Percentiles rank a stretch among this genome's conserved stretches.
Evolutionary conservation across 768 basidiomycete genomes (phyloP).

Genomic region (Leccinum aurantiacum): DNA sequence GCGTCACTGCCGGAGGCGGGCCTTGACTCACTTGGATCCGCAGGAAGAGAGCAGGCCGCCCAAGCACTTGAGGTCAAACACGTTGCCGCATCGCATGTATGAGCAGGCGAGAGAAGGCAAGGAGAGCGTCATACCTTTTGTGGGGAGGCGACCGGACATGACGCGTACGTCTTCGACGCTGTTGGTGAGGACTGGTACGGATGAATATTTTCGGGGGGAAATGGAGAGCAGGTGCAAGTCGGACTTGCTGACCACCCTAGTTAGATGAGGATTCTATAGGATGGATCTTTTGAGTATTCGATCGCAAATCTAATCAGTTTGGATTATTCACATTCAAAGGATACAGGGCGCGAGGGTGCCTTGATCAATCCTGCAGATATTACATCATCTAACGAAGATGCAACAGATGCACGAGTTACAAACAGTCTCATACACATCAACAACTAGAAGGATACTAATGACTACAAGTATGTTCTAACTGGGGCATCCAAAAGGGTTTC

Average conservation of each 20-base stretch:
- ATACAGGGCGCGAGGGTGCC: too few relatives aligned
- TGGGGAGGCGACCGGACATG: constrained; percentile 23
- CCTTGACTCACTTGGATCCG: constrained; percentile 1
- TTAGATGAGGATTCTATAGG: too few relatives aligned
- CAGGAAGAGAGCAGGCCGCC: constrained; percentile 26
- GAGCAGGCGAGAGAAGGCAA: constrained; percentile 36
- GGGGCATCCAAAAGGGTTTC: too few relatives aligned
- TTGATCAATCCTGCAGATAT: too few relatives aligned
- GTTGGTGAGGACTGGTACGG: constrained; percentile 10
- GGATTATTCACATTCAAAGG: too few relatives aligned
- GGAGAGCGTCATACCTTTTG: constrained; percentile 24
- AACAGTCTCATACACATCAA: too few relatives aligned
- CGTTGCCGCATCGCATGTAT: constrained; percentile 46
- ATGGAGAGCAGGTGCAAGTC: constrained; percentile 4
- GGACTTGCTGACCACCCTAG: constrained; percentile 5
- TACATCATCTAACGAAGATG: too few relatives aligned
- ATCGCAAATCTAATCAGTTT: too few relatives aligned
- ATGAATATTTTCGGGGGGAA: background rate
- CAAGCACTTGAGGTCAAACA: constrained; percentile 22
- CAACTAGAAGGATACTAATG: too few relatives aligned
- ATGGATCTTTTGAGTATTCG: too few relatives aligned
- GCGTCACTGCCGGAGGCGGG: constrained; percentile 18
- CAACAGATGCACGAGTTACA: too few relatives aligned
- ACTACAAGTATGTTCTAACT: too few relatives aligned
- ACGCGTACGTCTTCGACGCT: constrained; percentile 19